Evolutionary conservation across 352 stramenopile species (phyloP).

Genomic region (Globisporangium paroecandrum): DNA sequence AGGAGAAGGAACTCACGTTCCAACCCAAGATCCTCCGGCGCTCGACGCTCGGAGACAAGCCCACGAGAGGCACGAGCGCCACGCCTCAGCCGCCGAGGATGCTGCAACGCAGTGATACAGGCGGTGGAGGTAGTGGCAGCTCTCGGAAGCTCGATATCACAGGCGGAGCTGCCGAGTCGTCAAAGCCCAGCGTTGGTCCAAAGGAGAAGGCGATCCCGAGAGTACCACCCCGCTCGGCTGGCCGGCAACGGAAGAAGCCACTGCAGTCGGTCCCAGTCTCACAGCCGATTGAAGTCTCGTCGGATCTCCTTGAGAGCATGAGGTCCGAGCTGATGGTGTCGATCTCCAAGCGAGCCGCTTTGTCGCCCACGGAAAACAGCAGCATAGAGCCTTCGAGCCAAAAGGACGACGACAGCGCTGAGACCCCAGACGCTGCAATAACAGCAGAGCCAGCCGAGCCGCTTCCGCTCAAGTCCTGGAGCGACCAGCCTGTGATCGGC

Average conservation of each 20-base stretch:
- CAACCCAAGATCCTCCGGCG: slow-evolving; percentile 77
- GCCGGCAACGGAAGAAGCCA: slow-evolving; percentile 28
- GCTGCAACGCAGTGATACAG: slow-evolving; percentile 19
- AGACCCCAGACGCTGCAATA: background rate
- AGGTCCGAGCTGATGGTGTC: slow-evolving; percentile 66
- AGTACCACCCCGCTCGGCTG: slow-evolving; percentile 22
- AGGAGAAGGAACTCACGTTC: slow-evolving; percentile 79
- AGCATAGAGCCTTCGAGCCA: slow-evolving; percentile 5
- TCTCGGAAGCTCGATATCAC: slow-evolving; percentile 18
- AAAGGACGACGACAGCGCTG: slow-evolving; percentile 15
- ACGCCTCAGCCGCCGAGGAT: background rate
- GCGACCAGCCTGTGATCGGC: slow-evolving; percentile 39
- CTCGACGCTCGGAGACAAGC: slow-evolving; percentile 49
- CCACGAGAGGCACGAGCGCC: slow-evolving; percentile 21
- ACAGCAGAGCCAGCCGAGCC: background rate
- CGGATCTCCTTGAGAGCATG: slow-evolving; percentile 59
- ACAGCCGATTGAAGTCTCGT: slow-evolving; percentile 57
- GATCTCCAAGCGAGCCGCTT: slow-evolving; percentile 17
- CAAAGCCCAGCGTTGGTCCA: slow-evolving; percentile 6
- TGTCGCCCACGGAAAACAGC: slow-evolving; percentile 6
- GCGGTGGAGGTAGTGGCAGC: background rate
- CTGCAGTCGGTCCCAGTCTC: slow-evolving; percentile 35
- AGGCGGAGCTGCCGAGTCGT: background rate
- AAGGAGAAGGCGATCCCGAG: slow-evolving; percentile 42
- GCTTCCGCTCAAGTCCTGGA: slow-evolving; percentile 43